Conservation (phyloP, 192 early-diverging fungal species). For the Dissophora ornata region DNA sequence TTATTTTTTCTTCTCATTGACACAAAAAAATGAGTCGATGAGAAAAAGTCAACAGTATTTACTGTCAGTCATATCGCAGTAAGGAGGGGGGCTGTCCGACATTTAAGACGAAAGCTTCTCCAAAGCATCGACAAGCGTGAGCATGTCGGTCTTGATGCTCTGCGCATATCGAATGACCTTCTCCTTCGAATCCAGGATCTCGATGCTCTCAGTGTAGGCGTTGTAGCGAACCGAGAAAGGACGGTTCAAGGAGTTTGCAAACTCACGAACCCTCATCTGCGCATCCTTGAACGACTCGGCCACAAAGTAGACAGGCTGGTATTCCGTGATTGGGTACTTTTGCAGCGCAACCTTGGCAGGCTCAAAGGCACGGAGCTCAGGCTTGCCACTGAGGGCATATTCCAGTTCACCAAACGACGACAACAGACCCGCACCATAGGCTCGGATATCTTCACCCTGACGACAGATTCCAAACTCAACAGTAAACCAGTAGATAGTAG, state of each 20-base stretch:
- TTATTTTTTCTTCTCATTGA: no score
- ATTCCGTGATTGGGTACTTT: constrained; percentile 91
- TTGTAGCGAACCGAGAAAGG: constrained; percentile 95
- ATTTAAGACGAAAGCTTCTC: constrained; percentile 58
- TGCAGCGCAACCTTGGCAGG: constrained; percentile 77
- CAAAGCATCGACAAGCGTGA: constrained; percentile 77
- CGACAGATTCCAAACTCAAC: constrained; percentile 94
- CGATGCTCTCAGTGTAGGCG: constrained; percentile 89
- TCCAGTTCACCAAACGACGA: constrained; percentile 97
- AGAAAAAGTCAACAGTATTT: no score
- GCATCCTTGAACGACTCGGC: constrained; percentile 94
- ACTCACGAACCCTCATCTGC: constrained; percentile 89
- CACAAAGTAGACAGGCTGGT: constrained; percentile 96
- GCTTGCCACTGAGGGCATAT: constrained; percentile 84
- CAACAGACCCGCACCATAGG: constrained; percentile 93
- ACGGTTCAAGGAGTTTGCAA: constrained; percentile 77
- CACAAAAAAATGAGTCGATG: no score
- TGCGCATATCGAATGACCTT: constrained; percentile 84
- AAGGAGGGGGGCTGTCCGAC: no score
- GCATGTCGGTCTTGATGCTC: constrained; percentile 82
- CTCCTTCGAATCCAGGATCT: constrained; percentile 89
- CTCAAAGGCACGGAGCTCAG: constrained; percentile 85
- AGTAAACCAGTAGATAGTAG: constrained; percentile 94
- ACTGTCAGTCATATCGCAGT: no score
- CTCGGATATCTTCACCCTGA: constrained; percentile 76